A percentile compares a stretch with the other conserved stretches of the same genome.
These are phyloP conservation scores for Detonula confervacea DNA, from an alignment of 352 stramenopile species.

Conservation along the genomic window DNA sequence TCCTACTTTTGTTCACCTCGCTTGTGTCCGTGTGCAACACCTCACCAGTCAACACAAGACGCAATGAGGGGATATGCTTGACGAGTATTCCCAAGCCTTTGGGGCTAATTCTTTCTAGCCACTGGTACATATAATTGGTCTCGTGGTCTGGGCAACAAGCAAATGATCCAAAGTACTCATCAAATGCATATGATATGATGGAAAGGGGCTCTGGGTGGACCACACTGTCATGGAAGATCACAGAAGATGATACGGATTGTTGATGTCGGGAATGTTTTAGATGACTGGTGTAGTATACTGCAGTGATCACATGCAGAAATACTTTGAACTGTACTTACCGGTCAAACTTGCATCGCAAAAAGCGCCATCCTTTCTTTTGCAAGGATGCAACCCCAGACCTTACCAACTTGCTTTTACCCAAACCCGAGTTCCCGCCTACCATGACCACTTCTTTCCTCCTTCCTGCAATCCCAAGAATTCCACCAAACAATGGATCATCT, in stretches of 20 bases:
- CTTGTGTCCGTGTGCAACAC: background rate
- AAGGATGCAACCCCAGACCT: constrained; percentile 14
- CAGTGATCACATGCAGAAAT: background rate
- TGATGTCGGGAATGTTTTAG: background rate
- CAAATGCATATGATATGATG: constrained; percentile 33
- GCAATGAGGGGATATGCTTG: constrained; percentile 22
- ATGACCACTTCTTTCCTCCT: constrained; percentile 29
- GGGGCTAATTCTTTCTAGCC: background rate
- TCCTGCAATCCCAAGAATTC: background rate
- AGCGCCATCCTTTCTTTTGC: constrained; percentile 38
- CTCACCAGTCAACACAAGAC: background rate
- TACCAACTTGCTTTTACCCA: constrained; percentile 37
- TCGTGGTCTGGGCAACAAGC: background rate
- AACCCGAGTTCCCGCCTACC: constrained; percentile 25
- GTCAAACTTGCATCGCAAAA: constrained; percentile 47
- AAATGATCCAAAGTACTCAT: constrained; percentile 29
- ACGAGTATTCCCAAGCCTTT: constrained; percentile 4
- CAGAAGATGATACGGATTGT: too few relatives aligned
- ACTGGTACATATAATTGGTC: background rate
- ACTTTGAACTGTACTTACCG: constrained; percentile 10
- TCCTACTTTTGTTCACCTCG: constrained; percentile 6
- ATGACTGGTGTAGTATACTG: background rate
- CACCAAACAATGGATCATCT: constrained; percentile 29
- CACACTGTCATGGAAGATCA: background rate
- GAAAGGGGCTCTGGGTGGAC: constrained; percentile 38